Evolutionary conservation across 2,329 filamentous ascomycete species (phyloP), one percentile per base, ranked within the genome.

Genomic region (Trichoderma polysporum): DNA sequence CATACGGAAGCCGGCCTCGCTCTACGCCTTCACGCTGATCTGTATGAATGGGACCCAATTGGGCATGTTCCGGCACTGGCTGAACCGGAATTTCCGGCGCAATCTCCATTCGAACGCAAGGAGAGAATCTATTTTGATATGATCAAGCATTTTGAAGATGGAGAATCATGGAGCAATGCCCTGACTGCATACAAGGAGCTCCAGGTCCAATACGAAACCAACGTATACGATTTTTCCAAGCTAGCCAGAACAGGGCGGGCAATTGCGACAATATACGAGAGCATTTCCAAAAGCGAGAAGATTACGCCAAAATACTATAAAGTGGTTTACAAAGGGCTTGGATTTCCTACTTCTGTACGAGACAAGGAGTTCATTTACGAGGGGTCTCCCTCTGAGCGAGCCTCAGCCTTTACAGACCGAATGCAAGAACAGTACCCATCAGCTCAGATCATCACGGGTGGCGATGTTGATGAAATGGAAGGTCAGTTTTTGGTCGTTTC

Each of bases 321-420:
- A 70, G 94, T 98, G 31, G 85, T 90, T 13, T 98, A 95, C 81
- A 92, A 90, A 74, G 94, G 94, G 5, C 87, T 97, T 64, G 94
- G 94, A 1, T 98, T 97, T 78, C 92, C 94, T 1, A 74, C 88
- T 1, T 90, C 85, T 57, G 78, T 98, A 25, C 87, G 93, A 60
- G 93, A 97, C 77, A 97, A 97, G 79, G 90, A 94, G 68, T 98
- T 93, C 77, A 90, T 98, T 65, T 97, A 96, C 73, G 93, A 98
- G 78, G 93, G 92, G 0, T 87, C 88, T 1, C 85, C 90, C 0
- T 88, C 84, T 7, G 94, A 98, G 78, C 87, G 91, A 25, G 88
- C 92, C 47, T 87, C 89, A 1, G 89, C 88, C 4, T 98, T 98
- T 73, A 92, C 92, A 1, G 94, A 97, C 76, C 90, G 92, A 58